Percentiles rank a stretch among this genome's conserved stretches.
phyloP scores from a whole-genome alignment of 257 asterid genomes.

The Prunella vulgaris region DNA sequence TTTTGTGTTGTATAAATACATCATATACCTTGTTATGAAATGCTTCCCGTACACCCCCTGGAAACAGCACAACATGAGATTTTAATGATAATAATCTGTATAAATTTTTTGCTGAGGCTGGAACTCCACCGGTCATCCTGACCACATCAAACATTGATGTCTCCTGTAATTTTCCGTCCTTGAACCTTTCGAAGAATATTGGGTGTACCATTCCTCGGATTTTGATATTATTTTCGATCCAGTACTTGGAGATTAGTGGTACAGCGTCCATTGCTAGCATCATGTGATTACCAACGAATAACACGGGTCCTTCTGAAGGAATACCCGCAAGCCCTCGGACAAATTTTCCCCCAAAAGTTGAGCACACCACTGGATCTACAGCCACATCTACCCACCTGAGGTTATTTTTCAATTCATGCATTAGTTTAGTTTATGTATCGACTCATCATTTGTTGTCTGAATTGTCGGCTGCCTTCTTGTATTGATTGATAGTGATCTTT shows the following conservation, averaged over 20 bases:
- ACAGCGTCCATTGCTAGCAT: background rate
- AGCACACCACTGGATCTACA: conserved; percentile 11
- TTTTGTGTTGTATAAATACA: no score
- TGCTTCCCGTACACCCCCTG: conserved; percentile 19
- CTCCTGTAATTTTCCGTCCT: background rate
- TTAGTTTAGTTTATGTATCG: background rate
- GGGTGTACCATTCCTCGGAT: conserved; percentile 10
- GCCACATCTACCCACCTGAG: conserved; percentile 19
- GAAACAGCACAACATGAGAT: conserved; percentile 19
- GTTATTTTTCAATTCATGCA: background rate
- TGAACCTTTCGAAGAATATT: background rate
- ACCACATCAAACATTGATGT: background rate
- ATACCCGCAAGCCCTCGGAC: conserved; percentile 15
- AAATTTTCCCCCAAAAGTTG: conserved; percentile 5
- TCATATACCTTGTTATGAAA: conserved; percentile 15
- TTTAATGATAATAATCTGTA: conserved; percentile 9
- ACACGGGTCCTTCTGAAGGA: conserved; percentile 22
- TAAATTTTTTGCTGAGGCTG: conserved; percentile 6
- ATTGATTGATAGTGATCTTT: no score
- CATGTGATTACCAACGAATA: conserved; percentile 17
- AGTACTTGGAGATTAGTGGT: background rate
- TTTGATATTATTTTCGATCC: background rate
- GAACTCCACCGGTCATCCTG: conserved; percentile 9
- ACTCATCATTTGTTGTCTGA: no score
- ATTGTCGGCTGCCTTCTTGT: no score